phyloP scores from a whole-genome alignment of 805 yeast species.

The Candida vartiovaarae region DNA sequence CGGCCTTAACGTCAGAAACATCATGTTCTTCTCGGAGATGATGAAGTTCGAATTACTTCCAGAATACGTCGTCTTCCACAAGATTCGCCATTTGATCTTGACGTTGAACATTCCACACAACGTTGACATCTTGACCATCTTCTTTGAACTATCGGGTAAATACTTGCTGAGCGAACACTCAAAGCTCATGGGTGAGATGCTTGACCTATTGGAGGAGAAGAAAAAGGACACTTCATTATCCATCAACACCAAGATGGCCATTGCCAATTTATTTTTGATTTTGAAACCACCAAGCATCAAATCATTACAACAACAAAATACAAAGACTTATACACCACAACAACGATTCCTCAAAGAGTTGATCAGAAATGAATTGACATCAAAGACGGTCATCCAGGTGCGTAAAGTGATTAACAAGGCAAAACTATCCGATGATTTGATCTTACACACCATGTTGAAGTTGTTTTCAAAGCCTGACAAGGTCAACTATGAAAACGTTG shows the following conservation, averaged over 20 bases:
- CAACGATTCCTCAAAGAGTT: constrained; percentile 43
- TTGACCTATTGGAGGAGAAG: constrained; percentile 45
- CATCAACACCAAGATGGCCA: constrained; percentile 48
- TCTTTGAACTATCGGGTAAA: constrained; percentile 70
- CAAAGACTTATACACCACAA: constrained; percentile 31
- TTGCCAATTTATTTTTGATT: constrained; percentile 47
- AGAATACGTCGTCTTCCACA: constrained; percentile 63
- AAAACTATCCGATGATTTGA: constrained; percentile 37
- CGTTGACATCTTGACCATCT: constrained; percentile 59
- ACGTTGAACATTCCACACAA: constrained; percentile 47
- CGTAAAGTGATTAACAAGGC: constrained; percentile 34
- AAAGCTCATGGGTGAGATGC: constrained; percentile 55
- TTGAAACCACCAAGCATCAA: constrained; percentile 49
- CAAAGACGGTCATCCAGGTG: constrained; percentile 28
- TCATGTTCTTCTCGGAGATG: constrained; percentile 65
- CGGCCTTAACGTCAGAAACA: constrained; percentile 45
- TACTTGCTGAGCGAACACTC: constrained; percentile 53
- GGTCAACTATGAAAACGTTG: constrained; percentile 50
- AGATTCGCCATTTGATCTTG: constrained; percentile 52
- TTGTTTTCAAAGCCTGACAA: constrained; percentile 55
- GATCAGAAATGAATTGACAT: constrained; percentile 43
- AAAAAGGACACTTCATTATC: constrained; percentile 43
- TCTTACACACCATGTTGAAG: constrained; percentile 27
- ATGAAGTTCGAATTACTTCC: constrained; percentile 73
- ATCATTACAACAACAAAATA: constrained; percentile 19